These are phyloP conservation scores for Leptomonas seymouri DNA, from an alignment of 208 protist species.

Conservation along the genomic window DNA sequence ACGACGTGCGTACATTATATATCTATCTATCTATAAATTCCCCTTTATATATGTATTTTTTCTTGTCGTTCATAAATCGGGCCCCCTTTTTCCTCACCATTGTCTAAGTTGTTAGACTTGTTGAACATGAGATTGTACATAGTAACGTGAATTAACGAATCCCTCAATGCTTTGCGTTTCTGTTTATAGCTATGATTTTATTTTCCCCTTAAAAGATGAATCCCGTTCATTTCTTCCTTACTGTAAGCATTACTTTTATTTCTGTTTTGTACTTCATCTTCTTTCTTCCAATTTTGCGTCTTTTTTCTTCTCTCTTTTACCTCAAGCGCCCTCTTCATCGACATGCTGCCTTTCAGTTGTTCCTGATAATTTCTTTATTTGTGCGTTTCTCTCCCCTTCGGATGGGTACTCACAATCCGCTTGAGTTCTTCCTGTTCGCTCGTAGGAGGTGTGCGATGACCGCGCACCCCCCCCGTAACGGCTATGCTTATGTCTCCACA, in stretches of 20 bases:
- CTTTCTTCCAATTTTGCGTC: background rate
- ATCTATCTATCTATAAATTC: too few species aligned
- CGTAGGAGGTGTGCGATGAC: too few species aligned
- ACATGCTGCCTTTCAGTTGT: background rate
- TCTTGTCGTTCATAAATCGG: background rate
- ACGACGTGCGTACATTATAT: too few species aligned
- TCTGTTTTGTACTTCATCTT: constrained; percentile 6
- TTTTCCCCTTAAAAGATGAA: background rate
- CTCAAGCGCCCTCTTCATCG: background rate
- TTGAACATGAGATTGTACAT: constrained; percentile 1
- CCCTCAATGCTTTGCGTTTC: constrained; percentile 1
- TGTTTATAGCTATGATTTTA: constrained; percentile 1
- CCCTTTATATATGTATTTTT: too few species aligned
- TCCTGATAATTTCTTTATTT: too few species aligned
- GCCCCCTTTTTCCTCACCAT: background rate
- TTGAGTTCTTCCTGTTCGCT: background rate
- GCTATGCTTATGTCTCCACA: too few species aligned
- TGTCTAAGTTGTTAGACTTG: background rate
- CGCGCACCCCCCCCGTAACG: too few species aligned
- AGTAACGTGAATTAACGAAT: background rate
- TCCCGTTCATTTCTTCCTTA: background rate
- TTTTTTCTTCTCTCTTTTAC: constrained; percentile 5
- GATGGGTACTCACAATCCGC: background rate
- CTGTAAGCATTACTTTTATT: constrained; percentile 6
- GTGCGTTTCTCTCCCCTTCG: background rate